These are phyloP conservation scores for Trichoderma semiorbis DNA, from an alignment of 2,329 filamentous ascomycete genomes.

Conservation along the genomic window DNA sequence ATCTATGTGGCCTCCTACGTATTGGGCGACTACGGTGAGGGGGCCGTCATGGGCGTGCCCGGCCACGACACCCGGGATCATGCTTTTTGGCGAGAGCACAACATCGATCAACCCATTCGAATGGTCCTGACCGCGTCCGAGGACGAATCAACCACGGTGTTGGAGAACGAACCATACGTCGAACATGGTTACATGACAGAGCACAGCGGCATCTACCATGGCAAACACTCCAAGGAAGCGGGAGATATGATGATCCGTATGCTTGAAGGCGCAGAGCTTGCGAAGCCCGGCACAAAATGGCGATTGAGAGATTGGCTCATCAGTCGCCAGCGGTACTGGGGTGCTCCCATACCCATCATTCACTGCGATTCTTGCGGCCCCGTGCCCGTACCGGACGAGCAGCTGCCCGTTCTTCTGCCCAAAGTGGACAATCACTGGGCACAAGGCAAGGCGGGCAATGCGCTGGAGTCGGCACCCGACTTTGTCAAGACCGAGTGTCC, in stretches of 20 bases:
- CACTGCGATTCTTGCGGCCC: slow-evolving; percentile 75
- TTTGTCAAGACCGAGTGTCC: slow-evolving; percentile 78
- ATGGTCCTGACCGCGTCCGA: slow-evolving; percentile 57
- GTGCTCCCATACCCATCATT: slow-evolving; percentile 82
- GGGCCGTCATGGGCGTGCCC: slow-evolving; percentile 88
- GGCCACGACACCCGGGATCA: slow-evolving; percentile 78
- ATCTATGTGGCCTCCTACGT: slow-evolving; percentile 84
- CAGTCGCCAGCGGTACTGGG: slow-evolving; percentile 91
- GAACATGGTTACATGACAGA: slow-evolving; percentile 65
- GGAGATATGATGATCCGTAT: slow-evolving; percentile 57
- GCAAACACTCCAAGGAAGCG: slow-evolving; percentile 60
- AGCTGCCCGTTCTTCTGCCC: slow-evolving; percentile 75
- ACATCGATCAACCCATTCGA: slow-evolving; percentile 55
- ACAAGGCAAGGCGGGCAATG: slow-evolving; percentile 69
- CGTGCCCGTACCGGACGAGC: slow-evolving; percentile 71
- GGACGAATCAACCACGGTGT: slow-evolving; percentile 43
- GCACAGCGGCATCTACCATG: slow-evolving; percentile 62
- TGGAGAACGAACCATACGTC: slow-evolving; percentile 54
- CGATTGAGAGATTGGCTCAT: slow-evolving; percentile 85
- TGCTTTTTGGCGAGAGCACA: slow-evolving; percentile 74
- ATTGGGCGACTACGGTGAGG: slow-evolving; percentile 78
- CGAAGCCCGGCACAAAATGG: slow-evolving; percentile 67
- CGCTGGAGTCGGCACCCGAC: slow-evolving; percentile 65
- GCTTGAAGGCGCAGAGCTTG: slow-evolving; percentile 55
- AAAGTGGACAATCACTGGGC: slow-evolving; percentile 65